These are phyloP conservation scores for Porpolomopsis calyptriformis DNA, from an alignment of 768 basidiomycete species.

Conservation along the genomic window DNA sequence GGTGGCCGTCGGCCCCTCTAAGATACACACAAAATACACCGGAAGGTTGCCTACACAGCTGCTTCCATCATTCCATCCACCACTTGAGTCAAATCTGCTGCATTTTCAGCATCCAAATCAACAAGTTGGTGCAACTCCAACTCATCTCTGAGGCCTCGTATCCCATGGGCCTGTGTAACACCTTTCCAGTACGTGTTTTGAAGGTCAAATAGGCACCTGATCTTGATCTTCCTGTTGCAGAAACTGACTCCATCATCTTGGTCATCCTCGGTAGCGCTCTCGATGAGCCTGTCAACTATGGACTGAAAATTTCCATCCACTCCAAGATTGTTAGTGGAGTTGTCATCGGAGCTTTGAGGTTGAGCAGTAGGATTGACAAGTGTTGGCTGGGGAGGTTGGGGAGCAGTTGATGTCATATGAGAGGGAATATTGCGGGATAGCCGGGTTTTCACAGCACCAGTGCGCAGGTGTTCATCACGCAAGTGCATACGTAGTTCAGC, in stretches of 20 bases:
- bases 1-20: too few species aligned
- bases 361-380: too few species aligned
- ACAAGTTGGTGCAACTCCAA: constrained; percentile 10
- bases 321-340: too few species aligned
- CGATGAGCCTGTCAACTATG: background rate
- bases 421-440: background rate
- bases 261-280: background rate
- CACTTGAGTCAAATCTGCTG: background rate
- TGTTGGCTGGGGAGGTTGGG: background rate
- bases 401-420: background rate
- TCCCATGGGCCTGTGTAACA: constrained; percentile 1
- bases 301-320: background rate
- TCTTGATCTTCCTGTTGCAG: background rate
- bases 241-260: background rate
- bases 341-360: too few species aligned
- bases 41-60: background rate
- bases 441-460: background rate
- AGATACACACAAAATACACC: too few species aligned
- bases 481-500: constrained; percentile 23
- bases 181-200: constrained; percentile 1
- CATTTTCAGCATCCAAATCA: constrained; percentile 8
- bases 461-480: constrained; percentile 1
- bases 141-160: constrained; percentile 15
- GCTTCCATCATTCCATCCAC: background rate
- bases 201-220: constrained; percentile 11